A percentile compares a stretch with the other conserved stretches of the same genome.
phyloP scores from a whole-genome alignment of 768 basidiomycete genomes.

The Candolleomyces eurysporus region DNA sequence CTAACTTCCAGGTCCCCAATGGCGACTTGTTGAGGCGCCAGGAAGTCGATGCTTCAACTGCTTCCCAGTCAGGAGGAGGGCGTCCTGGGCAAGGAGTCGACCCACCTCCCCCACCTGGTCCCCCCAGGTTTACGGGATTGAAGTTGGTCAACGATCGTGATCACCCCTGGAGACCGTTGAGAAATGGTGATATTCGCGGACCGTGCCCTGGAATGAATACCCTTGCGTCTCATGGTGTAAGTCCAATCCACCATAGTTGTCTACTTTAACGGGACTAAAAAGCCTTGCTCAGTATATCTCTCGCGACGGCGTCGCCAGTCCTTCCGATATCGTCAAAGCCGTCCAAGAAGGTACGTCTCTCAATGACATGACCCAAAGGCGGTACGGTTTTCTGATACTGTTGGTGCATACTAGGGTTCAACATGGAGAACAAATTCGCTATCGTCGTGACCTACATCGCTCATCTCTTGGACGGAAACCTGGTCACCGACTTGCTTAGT shows the following conservation, averaged over 20 bases:
- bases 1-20: too few species aligned
- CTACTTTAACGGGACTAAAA: not conserved
- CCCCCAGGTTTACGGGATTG: slow-evolving; percentile 8
- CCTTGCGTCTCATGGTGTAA: too few species aligned
- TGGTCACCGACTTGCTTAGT: slow-evolving; percentile 16
- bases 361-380: too few species aligned
- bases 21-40: too few species aligned
- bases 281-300: slow-evolving; percentile 10
- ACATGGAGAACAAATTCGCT: slow-evolving; percentile 14
- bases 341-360: slow-evolving; percentile 14
- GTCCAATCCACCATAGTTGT: not conserved
- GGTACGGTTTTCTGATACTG: not conserved
- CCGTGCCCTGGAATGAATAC: too few species aligned
- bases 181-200: too few species aligned
- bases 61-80: too few species aligned
- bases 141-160: slow-evolving; percentile 11
- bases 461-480: slow-evolving; percentile 16
- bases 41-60: too few species aligned
- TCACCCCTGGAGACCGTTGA: slow-evolving; percentile 17
- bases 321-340: slow-evolving; percentile 11
- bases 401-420: slow-evolving; percentile 9
- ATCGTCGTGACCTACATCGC: slow-evolving; percentile 14
- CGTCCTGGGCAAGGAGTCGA: not conserved
- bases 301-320: slow-evolving; percentile 12
- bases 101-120: slow-evolving; percentile 4